These are phyloP conservation scores for Rhamnella rubrinervis DNA, from an alignment of 331 rosid species.

Conservation along the genomic window DNA sequence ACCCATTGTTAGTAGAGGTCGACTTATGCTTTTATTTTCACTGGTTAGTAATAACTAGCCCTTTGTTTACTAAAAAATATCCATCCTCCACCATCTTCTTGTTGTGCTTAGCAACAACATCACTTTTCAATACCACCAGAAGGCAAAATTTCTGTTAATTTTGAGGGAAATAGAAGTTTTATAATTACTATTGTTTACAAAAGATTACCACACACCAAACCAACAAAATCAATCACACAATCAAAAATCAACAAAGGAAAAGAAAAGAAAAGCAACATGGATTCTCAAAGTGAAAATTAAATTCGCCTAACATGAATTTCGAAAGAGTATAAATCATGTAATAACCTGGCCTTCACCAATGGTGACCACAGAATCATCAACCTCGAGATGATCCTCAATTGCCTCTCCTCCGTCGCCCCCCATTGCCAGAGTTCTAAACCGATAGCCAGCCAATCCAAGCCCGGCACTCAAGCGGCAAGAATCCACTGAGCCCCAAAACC, in stretches of 20 bases:
- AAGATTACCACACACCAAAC: background rate
- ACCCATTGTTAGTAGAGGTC: no score
- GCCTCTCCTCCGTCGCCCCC: constrained; percentile 19
- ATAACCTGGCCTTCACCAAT: constrained; percentile 24
- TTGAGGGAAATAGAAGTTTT: no score
- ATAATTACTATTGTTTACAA: background rate
- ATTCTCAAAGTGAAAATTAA: background rate
- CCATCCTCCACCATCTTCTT: no score
- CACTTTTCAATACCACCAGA: no score
- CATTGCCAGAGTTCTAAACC: constrained; percentile 12
- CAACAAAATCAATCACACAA: background rate
- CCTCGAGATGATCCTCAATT: constrained; percentile 5
- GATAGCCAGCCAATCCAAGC: constrained; percentile 5
- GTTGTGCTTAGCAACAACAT: no score
- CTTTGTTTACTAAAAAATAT: no score
- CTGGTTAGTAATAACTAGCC: no score
- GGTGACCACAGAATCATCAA: constrained; percentile 10
- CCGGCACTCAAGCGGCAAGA: constrained; percentile 7
- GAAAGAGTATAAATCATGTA: background rate
- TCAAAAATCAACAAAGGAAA: background rate
- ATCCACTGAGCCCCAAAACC: constrained; percentile 13
- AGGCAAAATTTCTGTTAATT: no score
- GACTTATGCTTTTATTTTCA: no score
- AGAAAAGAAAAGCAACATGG: no score
- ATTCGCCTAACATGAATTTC: background rate